Evolutionary conservation across 371 early-diverging fungal genomes (phyloP), one percentile per base, ranked within the genome.

Genomic region (Rhizopus stolonifer): DNA sequence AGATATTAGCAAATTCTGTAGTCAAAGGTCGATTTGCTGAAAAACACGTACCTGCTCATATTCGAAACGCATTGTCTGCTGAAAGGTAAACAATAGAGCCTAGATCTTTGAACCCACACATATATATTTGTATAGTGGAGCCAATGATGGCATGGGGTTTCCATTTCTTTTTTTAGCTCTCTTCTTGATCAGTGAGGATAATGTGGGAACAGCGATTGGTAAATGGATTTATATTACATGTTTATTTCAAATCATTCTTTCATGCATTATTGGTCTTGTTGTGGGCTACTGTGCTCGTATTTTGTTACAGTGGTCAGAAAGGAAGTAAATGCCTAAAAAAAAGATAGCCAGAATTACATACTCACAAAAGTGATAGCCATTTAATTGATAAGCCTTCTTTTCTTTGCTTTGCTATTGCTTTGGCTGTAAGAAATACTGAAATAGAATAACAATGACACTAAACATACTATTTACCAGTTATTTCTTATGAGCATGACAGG

Each of bases 11-110:
- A 42, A 94, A 94, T 77, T 89, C 93, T 11, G 91, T 98, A 2
- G 88, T 98, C 17, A 93, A 94, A 65, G 98, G 99, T n/a, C 81
- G 88, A 49, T 98, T 96, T 80, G 97, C 99, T 6, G 95, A 94
- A 60, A 85, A 86, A 51, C 88, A 95, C 61, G 91, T 99, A 10
- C 93, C 97, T 0, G 70, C 82, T 31, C 77, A 89, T 47, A 80
- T 98, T 15, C 87, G 97, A 49, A 78, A 93, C 63, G 73, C 96
- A 11, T 61, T 99, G 9, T 87, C 93, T 0, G 92, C 92, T 21
- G 99, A 99, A 70, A 85, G 81, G 79, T 77, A 69, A 40, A 22
- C 13, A 1, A 15, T 8, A n/a, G n/a, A n/a, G n/a, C n/a, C 29
- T n/a, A 25, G n/a, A n/a, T n/a, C n/a, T n/a, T n/a, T n/a, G 22